A percentile compares a stretch with the other conserved stretches of the same genome.
These are phyloP conservation scores for Kodamaea kaohsiungensis DNA, from an alignment of 805 yeast genomes.

Conservation along the genomic window DNA sequence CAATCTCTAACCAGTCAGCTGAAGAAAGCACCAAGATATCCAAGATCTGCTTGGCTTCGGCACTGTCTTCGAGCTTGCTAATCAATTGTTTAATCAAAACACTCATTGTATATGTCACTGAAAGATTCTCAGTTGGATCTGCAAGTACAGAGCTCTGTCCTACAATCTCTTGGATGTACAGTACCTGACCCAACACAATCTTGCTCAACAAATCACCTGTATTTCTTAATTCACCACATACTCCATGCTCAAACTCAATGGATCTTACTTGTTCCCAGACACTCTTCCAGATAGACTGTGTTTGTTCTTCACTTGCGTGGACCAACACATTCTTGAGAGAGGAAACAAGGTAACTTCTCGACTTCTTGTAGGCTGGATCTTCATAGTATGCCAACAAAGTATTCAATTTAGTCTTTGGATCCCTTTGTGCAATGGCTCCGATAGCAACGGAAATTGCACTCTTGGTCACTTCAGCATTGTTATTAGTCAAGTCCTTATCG, in stretches of 20 bases:
- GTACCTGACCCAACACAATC: slow-evolving; percentile 15
- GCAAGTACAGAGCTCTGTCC: not conserved
- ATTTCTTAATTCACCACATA: slow-evolving; percentile 29
- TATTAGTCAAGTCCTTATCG: slow-evolving; percentile 9
- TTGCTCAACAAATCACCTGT: slow-evolving; percentile 39
- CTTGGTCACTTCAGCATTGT: slow-evolving; percentile 10
- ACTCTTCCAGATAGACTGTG: slow-evolving; percentile 26
- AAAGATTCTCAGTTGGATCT: slow-evolving; percentile 9
- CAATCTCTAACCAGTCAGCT: slow-evolving; percentile 24
- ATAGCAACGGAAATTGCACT: slow-evolving; percentile 12
- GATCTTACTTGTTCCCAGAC: slow-evolving; percentile 21
- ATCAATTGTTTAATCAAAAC: slow-evolving; percentile 37
- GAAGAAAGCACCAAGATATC: slow-evolving; percentile 17
- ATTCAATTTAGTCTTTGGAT: slow-evolving; percentile 5
- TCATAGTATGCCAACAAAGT: slow-evolving; percentile 8
- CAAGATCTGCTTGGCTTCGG: slow-evolving; percentile 11
- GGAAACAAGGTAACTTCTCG: slow-evolving; percentile 9
- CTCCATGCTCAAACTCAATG: slow-evolving; percentile 17
- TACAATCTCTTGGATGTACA: slow-evolving; percentile 20
- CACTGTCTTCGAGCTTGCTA: slow-evolving; percentile 15
- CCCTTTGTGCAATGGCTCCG: slow-evolving; percentile 12
- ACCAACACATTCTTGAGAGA: slow-evolving; percentile 22
- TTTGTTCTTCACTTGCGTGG: slow-evolving; percentile 16
- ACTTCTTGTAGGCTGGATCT: slow-evolving; percentile 3
- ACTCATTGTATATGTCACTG: slow-evolving; percentile 29